Evolutionary conservation across 208 protist genomes (phyloP).

Genomic region (Trypanosoma theileri): DNA sequence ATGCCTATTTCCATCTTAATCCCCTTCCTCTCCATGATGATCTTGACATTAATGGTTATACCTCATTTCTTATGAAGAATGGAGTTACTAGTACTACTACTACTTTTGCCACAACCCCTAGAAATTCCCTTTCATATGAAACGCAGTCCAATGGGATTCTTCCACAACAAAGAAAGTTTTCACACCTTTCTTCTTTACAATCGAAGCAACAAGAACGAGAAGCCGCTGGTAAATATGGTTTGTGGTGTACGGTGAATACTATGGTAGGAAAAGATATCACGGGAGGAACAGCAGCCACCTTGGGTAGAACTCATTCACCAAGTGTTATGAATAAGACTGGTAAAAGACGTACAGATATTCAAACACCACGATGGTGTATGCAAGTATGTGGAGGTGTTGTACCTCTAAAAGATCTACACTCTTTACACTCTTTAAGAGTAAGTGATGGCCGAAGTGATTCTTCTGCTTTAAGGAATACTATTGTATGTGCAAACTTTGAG

Average conservation of each 20-base stretch:
- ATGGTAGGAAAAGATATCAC: slow-evolving; percentile 13
- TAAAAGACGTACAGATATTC: slow-evolving; percentile 32
- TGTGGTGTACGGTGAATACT: slow-evolving; percentile 70
- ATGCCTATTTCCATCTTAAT: slow-evolving; percentile 12
- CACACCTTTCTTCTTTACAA: background rate
- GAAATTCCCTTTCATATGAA: background rate
- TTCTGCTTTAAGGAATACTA: background rate
- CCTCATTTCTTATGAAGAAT: background rate
- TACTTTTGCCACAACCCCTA: background rate
- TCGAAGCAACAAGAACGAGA: slow-evolving; percentile 3
- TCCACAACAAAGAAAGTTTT: background rate
- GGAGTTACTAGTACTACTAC: background rate
- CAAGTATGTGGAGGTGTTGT: slow-evolving; percentile 66
- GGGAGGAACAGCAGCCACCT: background rate
- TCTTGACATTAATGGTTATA: slow-evolving; percentile 1
- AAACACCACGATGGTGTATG: slow-evolving; percentile 61
- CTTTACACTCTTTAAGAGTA: background rate
- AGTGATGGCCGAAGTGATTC: background rate
- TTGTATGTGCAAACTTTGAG: slow-evolving; percentile 12
- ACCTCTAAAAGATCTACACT: background rate
- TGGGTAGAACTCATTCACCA: background rate
- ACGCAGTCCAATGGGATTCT: no score
- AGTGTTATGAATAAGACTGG: slow-evolving; percentile 40
- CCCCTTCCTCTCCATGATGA: slow-evolving; percentile 12
- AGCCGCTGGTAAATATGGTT: slow-evolving; percentile 32